A percentile compares a stretch with the other conserved stretches of the same genome.
These are phyloP conservation scores for Hanseniaspora valbyensis DNA, from an alignment of 805 yeast species.

Conservation along the genomic window DNA sequence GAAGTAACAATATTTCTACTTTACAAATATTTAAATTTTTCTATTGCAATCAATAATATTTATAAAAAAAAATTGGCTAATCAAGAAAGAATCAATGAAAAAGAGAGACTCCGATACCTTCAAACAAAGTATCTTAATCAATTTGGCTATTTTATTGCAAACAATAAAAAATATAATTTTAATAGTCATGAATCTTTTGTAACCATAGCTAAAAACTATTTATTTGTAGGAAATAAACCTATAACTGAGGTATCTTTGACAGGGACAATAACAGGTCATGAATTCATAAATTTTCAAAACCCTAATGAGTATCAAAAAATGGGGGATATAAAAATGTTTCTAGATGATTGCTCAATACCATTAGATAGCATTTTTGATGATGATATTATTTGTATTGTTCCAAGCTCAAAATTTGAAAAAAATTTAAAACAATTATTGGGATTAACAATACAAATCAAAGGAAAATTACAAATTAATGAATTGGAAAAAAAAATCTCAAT, in stretches of 20 bases:
- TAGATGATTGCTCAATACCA: constrained; percentile 1
- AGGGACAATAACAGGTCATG: constrained; percentile 5
- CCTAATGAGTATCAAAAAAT: neutral
- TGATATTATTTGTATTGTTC: constrained; percentile 1
- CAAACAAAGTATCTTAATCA: neutral
- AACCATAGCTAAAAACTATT: neutral
- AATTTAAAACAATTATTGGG: neutral
- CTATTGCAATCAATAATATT: neutral
- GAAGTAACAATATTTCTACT: neutral
- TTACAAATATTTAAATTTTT: neutral
- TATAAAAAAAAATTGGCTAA: neutral
- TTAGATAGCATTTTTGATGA: neutral
- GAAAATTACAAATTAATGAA: neutral
- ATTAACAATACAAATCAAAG: neutral
- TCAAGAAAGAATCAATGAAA: neutral
- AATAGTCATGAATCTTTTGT: neutral
- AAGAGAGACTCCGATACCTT: neutral
- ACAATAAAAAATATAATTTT: neutral
- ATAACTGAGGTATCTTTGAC: neutral
- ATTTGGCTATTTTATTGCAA: neutral
- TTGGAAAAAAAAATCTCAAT: neutral
- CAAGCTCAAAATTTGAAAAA: neutral
- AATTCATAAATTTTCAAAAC: neutral
- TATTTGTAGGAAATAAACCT: constrained; percentile 6
- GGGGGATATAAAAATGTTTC: neutral